Base-by-base conservation (phyloP, 306 rosid genomes). In the Ochetophila trinervis region DNA sequence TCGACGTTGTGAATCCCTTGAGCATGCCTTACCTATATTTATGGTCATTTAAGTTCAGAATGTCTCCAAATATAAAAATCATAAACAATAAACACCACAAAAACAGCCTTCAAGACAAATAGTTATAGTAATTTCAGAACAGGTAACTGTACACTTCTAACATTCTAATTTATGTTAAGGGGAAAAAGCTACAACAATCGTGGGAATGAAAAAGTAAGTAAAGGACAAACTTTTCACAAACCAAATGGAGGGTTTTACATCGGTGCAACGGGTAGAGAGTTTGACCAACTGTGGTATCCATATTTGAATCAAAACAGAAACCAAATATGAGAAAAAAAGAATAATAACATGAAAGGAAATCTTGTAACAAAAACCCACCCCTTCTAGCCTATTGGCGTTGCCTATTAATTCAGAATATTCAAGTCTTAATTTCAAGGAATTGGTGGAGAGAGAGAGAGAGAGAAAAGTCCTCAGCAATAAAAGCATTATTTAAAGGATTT, bases 1-100 rank as follows among this genome's bases (percentile, higher is more conserved):
- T 74, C 97, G 49, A 84, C 94, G 63, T 93, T 93, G 82, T 93
- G 99, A 83, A 81, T 57, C 53, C 99, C 97, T 77, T 93, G 99
- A 42, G 94, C 99, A 73, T 93, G 99, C 82, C 99, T 90, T 56
- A 93, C 97, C 99, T 93, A 82, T 18, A 58, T 56, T 68, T 19
- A 63, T 32, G 23, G 49, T 73, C 63, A 52, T 36, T 66, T 63
- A 49, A 63, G 53, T 53, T 62, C 63, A 36, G 17, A 63, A 27
- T 47, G 35, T 37, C 16, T 19, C 51, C 24, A 57, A 40, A 63
- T 49, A 27, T 6, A 60, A 37, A 30, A 60, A 6, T 62, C 56
- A 30, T 6, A 20, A 54, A 30, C 0, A 18, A 52, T 3, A 12
- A 23, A 0, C 44, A 47, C 47, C 35, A 15, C 16, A 57, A 21